Conservation (phyloP, 2,329 filamentous ascomycete genomes). For the Gaeumannomyces sp. region DNA sequence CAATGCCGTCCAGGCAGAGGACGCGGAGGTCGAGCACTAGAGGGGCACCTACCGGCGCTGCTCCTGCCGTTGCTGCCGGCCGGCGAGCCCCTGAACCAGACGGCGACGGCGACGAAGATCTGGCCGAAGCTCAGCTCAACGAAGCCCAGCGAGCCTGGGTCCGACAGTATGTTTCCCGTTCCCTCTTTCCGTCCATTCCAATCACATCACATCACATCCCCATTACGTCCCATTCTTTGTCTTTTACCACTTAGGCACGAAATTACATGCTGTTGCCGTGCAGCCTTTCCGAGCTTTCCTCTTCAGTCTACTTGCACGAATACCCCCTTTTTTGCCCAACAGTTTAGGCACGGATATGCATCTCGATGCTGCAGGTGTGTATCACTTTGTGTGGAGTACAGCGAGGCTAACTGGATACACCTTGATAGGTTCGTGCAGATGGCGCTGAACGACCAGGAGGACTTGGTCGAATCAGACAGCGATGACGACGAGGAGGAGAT, state of each 20-base stretch:
- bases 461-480: slow-evolving; percentile 14
- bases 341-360: neutral
- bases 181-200: neutral
- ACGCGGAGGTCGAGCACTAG: slow-evolving; percentile 7
- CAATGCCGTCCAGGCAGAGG: slow-evolving; percentile 8
- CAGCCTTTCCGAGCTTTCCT: neutral
- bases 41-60: slow-evolving; percentile 1
- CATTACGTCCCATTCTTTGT: neutral
- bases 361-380: neutral
- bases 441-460: slow-evolving; percentile 17
- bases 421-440: slow-evolving; percentile 16
- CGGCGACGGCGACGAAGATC: neutral
- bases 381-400: neutral
- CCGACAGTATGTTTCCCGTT: slow-evolving; percentile 9
- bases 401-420: neutral
- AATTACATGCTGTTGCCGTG: neutral
- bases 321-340: neutral
- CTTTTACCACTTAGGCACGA: slow-evolving; percentile 1
- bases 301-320: neutral
- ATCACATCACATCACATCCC: neutral
- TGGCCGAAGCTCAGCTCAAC: slow-evolving; percentile 9
- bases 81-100: neutral
- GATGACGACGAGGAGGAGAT: slow-evolving; percentile 12
- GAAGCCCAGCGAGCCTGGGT: slow-evolving; percentile 15
- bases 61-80: neutral